Base-by-base conservation (phyloP, 1,284 basidiomycete species). In the Trichosporon asahii region DNA sequence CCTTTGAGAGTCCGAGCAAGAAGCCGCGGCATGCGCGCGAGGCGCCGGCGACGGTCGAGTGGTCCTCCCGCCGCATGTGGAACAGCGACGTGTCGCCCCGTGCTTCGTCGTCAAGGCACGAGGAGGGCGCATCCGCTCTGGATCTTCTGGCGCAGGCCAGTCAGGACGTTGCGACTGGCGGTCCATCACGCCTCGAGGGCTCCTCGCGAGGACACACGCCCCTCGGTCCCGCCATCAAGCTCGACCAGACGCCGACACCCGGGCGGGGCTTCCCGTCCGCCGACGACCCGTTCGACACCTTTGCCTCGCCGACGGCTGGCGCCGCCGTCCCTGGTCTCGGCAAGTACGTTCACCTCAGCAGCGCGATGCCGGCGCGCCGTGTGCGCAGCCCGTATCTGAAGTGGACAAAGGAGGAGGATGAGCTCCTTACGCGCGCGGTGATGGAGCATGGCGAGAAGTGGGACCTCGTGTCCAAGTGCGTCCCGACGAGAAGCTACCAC, bases 341-440 rank as follows among this genome's bases (percentile, higher is more conserved):
- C 65, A 82, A 79, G 68, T 82, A 82, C 72, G 80, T 80, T 23
- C 81, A 83, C 68, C 70, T 82, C 64, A 76, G 78, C 15, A 79
- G 77, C 68, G 75, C 73, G 9, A 77, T 80, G 70, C 80, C 80
- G 3, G 77, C 79, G 1, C 75, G 79, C 23, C 73, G 81, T 40
- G 74, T 80, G n/a, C 70, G 81, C 23, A 77, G 76, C 27, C 80
- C 81, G 2, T 83, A 83, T 69, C 72, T 83, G 27, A 83, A 83
- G 68, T 83, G 81, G 81, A 81, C 81, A 3, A 76, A 78, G 29
- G 81, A 83, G 66, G 81, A 83, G 80, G 82, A 83, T 64, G 82
- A 82, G 70, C 76, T 83, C 11, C 75, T 83, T 1, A 79, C 82
- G 14, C 70, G 81, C 27, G 82, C 82, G 1, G 80, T 83, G 9